Base-by-base conservation (phyloP, 495 filamentous ascomycete species). In the Thozetella sp. region DNA sequence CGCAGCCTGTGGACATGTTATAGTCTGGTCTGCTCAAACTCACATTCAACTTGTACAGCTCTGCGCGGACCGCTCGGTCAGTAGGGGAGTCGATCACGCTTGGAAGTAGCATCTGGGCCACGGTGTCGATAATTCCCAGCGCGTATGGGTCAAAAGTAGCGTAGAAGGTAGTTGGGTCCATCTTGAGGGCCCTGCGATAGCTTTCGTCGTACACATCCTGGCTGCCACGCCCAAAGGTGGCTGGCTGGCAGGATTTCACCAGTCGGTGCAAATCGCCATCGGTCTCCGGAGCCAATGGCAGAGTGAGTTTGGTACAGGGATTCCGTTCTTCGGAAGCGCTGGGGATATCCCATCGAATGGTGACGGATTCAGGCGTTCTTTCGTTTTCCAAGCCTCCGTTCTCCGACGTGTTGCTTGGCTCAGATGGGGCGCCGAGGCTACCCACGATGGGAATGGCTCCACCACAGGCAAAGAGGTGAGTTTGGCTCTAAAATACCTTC, bases 21-120 rank as follows among this genome's bases (percentile, higher is more conserved):
- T 13, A 37, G 53, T 34, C 19, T 2, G 52, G 3, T 37, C 9
- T n/a, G 30, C 17, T 37, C 17, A 37, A 54, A 66, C 70, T 52
- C 48, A 83, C 81, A 67, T 86, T 87, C 4, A 86, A 62, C 62
- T 83, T 85, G 69, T 85, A 85, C 1, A 85, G 63, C 63, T 86
- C 80, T 0, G 79, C 77, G 11, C 24, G 56, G 1, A 83, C 60
- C 2, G 68, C 67, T 1, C 46, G 30, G 2, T 50, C 51, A 15
- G 62, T 55, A 1, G 61, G 51, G 20, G 45, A 50, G 0, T 27
- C 40, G 17, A 2, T 11, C 20, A 74, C 59, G 22, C 63, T 70
- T 1, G 79, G 81, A 20, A 83, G 65, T 3, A 87, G 70, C 2
- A 69, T 50, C 53, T 83, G 76, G n/a, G 76, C 66, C 22, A 86